Evolutionary conservation across 257 asterid genomes (phyloP), one percentile per base, ranked within the genome.

Genomic region (Solanum ossicruentum): DNA sequence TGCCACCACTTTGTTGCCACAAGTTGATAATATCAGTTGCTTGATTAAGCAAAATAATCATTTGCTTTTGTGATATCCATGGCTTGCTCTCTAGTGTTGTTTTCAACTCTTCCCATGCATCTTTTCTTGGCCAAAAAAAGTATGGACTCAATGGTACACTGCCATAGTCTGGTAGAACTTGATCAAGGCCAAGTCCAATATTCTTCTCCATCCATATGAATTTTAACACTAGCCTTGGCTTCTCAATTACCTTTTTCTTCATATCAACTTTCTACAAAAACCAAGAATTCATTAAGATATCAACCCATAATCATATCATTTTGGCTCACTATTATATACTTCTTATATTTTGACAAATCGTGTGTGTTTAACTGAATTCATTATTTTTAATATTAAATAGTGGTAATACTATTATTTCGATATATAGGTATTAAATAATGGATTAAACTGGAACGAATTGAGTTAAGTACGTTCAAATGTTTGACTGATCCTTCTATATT

Each of bases 191-290:
- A 63, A 90, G 78, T 15, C 92, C 92, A 21, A 90, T 90, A 55
- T 90, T 90, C 88, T 90, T 90, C 51, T 90, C 93, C 93, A 90
- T 90, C 93, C 93, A 90, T 86, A 90, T 85, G 84, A 90, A 90
- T 86, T 90, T 90, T 70, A 90, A 73, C 18, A 90, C 90, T 45
- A 90, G 82, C 88, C 84, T 88, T 28, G 91, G 90, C 88, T 89
- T 90, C 89, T 58, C 73, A 21, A 69, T 51, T 80, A 43, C 41
- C 87, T 83, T 88, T 72, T 23, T 85, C 87, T 70, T 85, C 78
- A 57, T 79, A 80, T 85, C 85, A 17, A 9, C 49, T 55, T 82
- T 86, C 91, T 90, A 87, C 75, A 61, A 32, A 80, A 83, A 88
- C 66, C 84, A 84, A 67, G 26, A 87, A 83, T 12, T 60, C 36